Percentiles rank a stretch among this genome's conserved stretches.
These are phyloP conservation scores for Furcasterigmium furcatum DNA, from an alignment of 2,329 filamentous ascomycete species.

Conservation along the genomic window DNA sequence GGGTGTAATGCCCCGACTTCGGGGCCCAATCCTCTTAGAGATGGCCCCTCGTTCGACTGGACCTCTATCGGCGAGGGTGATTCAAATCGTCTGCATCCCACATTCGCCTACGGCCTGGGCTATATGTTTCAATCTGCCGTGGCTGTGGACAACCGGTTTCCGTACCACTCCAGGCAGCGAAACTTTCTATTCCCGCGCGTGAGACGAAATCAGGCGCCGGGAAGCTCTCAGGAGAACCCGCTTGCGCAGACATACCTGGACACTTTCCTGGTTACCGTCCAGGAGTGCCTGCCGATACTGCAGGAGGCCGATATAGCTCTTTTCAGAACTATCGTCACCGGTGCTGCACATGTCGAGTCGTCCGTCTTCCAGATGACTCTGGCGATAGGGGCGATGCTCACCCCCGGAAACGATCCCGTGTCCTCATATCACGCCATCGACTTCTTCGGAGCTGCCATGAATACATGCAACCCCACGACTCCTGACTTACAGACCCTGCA, in stretches of 20 bases:
- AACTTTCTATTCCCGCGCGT: not conserved
- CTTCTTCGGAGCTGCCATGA: not conserved
- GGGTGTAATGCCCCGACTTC: not conserved
- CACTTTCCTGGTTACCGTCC: not conserved
- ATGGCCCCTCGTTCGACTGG: slow-evolving; percentile 1
- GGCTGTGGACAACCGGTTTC: not conserved
- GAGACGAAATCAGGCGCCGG: not conserved
- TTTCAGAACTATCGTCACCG: not conserved
- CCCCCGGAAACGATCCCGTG: not conserved
- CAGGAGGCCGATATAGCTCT: not conserved
- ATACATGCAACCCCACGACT: not conserved
- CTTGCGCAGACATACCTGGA: not conserved
- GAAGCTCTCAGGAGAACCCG: not conserved
- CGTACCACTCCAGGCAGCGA: not conserved
- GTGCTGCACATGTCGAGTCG: not conserved
- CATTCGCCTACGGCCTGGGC: not conserved
- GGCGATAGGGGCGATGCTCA: not conserved
- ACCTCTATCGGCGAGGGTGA: not conserved
- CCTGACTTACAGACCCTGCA: not conserved
- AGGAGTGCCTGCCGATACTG: not conserved
- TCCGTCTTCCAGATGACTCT: not conserved
- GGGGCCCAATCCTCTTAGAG: too few species aligned
- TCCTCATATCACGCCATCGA: not conserved
- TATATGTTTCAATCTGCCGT: not conserved
- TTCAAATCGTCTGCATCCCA: not conserved